phyloP scores from a whole-genome alignment of 495 filamentous ascomycete genomes.

The Schizothecium vesticola region DNA sequence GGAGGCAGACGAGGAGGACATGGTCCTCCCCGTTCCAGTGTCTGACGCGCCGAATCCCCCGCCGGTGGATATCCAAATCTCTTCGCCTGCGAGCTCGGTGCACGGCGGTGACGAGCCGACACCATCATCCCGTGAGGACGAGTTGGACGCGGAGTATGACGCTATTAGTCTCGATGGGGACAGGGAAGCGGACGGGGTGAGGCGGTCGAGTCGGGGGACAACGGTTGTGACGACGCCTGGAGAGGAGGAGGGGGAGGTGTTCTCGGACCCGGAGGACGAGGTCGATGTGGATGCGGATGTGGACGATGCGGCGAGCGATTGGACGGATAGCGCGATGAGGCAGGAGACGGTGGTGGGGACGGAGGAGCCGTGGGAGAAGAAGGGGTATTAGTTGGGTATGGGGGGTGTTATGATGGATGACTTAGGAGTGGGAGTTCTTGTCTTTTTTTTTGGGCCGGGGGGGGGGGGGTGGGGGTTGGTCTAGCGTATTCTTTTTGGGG shows the following conservation, averaged over 20 bases:
- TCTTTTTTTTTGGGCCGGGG: neutral
- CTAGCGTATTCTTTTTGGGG: neutral
- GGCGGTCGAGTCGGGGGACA: constrained; percentile 32
- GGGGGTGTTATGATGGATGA: neutral
- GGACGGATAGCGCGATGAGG: constrained; percentile 32
- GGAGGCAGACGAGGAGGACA: constrained; percentile 44
- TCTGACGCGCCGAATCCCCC: constrained; percentile 9
- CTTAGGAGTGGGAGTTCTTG: neutral
- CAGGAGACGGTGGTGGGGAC: constrained; percentile 17
- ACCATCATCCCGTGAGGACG: constrained; percentile 11
- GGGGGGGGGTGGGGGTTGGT: neutral
- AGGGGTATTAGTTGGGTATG: constrained; percentile 7
- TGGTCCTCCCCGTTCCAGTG: constrained; percentile 12
- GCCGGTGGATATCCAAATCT: constrained; percentile 19
- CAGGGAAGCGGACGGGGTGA: constrained; percentile 19
- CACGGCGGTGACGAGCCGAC: neutral
- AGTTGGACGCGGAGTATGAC: constrained; percentile 19
- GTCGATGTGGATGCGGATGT: constrained; percentile 11
- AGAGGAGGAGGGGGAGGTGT: constrained; percentile 32
- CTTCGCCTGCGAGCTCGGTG: neutral
- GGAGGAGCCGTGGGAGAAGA: constrained; percentile 1
- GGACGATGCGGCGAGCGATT: constrained; percentile 34
- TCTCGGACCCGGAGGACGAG: constrained; percentile 15
- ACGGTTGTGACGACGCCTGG: constrained; percentile 57
- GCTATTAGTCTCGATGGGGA: constrained; percentile 18